Evolutionary conservation across 306 rosid genomes (phyloP), one percentile per base, ranked within the genome.

Genomic region (Corylus avellana): DNA sequence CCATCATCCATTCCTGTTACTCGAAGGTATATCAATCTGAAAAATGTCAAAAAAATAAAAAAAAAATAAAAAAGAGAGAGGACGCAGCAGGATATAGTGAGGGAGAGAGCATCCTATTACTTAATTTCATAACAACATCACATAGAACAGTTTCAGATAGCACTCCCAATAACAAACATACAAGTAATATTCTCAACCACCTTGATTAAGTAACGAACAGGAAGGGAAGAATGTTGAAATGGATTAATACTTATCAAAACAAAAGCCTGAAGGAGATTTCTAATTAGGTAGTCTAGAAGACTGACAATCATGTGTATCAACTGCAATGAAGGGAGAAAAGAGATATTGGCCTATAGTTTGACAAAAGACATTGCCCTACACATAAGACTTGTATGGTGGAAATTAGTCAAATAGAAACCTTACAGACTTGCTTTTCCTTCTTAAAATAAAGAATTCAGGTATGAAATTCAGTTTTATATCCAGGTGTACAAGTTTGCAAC

Each of bases 1-100:
- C 98, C 97, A 79, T 90, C 97, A 84, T 90, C 95, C 98, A 94
- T 94, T 84, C 98, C 98, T 42, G 91, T 89, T 74, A 94, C 97
- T 70, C 91, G 88, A 58, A 94, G 98, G 88, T 92, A 94, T 78
- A 92, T 85, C 85, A 94, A 85, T 86, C 98, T 94, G 97, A 59
- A 78, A 75, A 76, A 77, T 70, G 71, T 71, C 54, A 70, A 72
- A 77, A 71, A 62, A 48, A 79, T 66, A 82, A 16, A 17, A 63
- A 78, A 16, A 0, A 18, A 17, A 63, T 74, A 16, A 25, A 11
- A 51, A 1, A 14, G 10, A 7, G 10, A 56, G 58, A 42, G 50
- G 80, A 75, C 75, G 78, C 56, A 75, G 78, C 12, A 55, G 67
- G 76, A 73, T 54, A 51, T 75, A 14, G 57, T 42, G 10, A 39